A percentile compares a stretch with the other conserved stretches of the same genome.
Evolutionary conservation across 805 yeast genomes (phyloP).

Genomic region (Pichia nakasei): DNA sequence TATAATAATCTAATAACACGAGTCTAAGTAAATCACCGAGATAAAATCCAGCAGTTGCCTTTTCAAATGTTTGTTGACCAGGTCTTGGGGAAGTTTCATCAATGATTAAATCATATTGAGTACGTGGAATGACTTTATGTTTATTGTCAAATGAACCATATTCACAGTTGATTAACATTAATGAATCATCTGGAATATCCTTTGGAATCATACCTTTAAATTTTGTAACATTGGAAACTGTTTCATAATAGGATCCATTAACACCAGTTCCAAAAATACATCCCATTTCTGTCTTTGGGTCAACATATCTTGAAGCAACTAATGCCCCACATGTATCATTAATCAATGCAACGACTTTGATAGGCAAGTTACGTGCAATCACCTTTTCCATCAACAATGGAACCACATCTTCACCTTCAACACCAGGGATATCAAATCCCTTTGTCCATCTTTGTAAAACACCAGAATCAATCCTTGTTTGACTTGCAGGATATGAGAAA

Average conservation of each 20-base stretch:
- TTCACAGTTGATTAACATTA: slow-evolving; percentile 97
- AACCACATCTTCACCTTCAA: slow-evolving; percentile 92
- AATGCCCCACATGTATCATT: slow-evolving; percentile 97
- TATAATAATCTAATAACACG: slow-evolving; percentile 64
- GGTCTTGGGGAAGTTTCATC: slow-evolving; percentile 94
- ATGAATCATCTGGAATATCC: slow-evolving; percentile 59
- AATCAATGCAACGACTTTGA: slow-evolving; percentile 85
- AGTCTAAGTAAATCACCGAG: slow-evolving; percentile 88
- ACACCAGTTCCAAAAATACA: slow-evolving; percentile 97
- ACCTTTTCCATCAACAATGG: slow-evolving; percentile 81
- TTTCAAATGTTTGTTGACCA: slow-evolving; percentile 93
- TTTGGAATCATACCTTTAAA: slow-evolving; percentile 61
- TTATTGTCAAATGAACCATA: slow-evolving; percentile 98
- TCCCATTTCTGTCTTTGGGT: slow-evolving; percentile 88
- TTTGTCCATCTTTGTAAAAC: slow-evolving; percentile 95
- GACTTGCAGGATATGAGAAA: slow-evolving; percentile 87
- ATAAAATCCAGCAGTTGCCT: slow-evolving; percentile 97
- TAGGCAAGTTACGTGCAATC: slow-evolving; percentile 60
- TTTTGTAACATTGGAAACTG: slow-evolving; percentile 69
- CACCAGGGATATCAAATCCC: slow-evolving; percentile 92
- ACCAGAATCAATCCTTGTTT: slow-evolving; percentile 76
- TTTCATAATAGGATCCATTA: slow-evolving; percentile 94
- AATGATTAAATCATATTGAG: slow-evolving; percentile 72
- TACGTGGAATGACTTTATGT: slow-evolving; percentile 80
- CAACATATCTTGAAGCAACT: slow-evolving; percentile 93